Conservation (phyloP, 108 stramenopile genomes). For the Cyclotella atomus region DNA sequence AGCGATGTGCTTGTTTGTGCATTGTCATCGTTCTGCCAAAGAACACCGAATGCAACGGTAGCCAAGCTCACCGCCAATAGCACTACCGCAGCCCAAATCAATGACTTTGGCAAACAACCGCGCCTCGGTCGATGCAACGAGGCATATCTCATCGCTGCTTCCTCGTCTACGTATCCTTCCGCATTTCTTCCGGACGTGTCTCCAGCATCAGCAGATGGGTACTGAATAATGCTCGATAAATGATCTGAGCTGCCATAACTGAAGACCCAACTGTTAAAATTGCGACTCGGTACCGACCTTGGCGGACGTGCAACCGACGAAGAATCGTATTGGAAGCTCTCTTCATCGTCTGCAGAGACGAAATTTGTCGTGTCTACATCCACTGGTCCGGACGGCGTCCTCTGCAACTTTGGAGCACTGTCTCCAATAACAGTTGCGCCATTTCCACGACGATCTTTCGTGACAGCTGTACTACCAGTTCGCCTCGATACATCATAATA, state of each 20-base stretch:
- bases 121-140: not conserved
- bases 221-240: conserved; percentile 14
- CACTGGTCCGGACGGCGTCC: conserved; percentile 1
- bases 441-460: not conserved
- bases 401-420: not conserved
- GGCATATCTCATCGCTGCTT: conserved; percentile 12
- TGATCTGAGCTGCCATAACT: not conserved
- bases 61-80: conserved; percentile 7
- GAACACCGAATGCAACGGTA: conserved; percentile 4
- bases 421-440: not conserved
- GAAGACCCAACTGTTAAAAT: not conserved
- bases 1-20: not conserved
- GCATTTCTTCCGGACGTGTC: not conserved
- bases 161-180: conserved; percentile 17
- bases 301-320: conserved; percentile 2
- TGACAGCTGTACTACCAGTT: conserved; percentile 1
- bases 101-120: not conserved
- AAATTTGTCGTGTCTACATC: not conserved
- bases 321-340: not conserved
- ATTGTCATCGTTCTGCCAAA: conserved; percentile 2
- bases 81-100: not conserved
- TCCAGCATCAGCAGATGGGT: not conserved
- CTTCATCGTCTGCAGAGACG: not conserved
- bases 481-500: conserved; percentile 8
- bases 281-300: too few relatives aligned